phyloP scores from a whole-genome alignment of 495 filamentous ascomycete genomes.

The Penicillium cinerascens region DNA sequence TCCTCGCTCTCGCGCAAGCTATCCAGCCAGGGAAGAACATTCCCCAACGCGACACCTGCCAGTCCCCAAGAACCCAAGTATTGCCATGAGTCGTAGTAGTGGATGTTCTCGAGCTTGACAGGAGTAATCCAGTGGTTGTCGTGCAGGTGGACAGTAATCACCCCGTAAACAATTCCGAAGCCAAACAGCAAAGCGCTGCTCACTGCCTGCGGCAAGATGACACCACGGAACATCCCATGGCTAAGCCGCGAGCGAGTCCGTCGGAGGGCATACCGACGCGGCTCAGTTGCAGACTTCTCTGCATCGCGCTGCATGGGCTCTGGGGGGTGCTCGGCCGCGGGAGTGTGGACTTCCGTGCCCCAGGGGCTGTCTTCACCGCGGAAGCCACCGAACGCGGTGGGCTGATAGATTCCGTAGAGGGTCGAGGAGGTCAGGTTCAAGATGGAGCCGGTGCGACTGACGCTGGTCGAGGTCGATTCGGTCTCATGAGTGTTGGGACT shows the following conservation, averaged over 20 bases:
- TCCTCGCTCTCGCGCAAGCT: constrained; percentile 49
- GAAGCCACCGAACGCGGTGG: constrained; percentile 51
- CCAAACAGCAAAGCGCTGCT: constrained; percentile 68
- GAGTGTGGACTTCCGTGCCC: constrained; percentile 69
- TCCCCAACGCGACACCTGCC: constrained; percentile 71
- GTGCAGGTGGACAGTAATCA: constrained; percentile 80
- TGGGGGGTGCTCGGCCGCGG: constrained; percentile 30
- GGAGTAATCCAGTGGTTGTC: constrained; percentile 62
- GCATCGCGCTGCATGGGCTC: constrained; percentile 25
- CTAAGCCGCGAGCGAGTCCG: constrained; percentile 37
- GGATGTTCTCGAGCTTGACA: constrained; percentile 56
- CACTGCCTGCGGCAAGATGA: constrained; percentile 44
- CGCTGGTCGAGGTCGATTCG: constrained; percentile 26
- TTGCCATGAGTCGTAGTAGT: constrained; percentile 56
- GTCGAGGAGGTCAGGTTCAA: constrained; percentile 88
- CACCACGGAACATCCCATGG: constrained; percentile 42
- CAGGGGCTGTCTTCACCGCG: constrained; percentile 58
- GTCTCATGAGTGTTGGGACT: constrained; percentile 26
- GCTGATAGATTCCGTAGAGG: constrained; percentile 85
- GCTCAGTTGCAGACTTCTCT: constrained; percentile 23
- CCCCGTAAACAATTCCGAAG: constrained; percentile 80
- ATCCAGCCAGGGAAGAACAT: constrained; percentile 82
- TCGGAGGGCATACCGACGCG: constrained; percentile 30
- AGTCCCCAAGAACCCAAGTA: constrained; percentile 80
- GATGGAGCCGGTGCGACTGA: constrained; percentile 67